Conservation (phyloP, 768 basidiomycete species). For the Leucogyrophana mollusca region DNA sequence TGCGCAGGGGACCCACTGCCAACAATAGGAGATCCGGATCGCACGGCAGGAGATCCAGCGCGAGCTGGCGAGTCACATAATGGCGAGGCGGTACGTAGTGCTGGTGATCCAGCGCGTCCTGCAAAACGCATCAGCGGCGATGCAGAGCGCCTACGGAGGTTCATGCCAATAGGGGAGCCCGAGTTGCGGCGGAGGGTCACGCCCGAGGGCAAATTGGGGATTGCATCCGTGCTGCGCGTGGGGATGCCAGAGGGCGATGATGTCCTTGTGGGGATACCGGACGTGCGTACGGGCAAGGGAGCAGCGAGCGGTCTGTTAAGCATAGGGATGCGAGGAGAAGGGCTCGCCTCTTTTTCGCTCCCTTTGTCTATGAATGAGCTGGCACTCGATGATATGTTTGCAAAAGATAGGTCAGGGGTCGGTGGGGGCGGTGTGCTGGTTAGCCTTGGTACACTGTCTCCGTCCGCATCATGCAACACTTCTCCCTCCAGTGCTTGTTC, state of each 20-base stretch:
- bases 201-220: slow-evolving; percentile 12
- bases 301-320: slow-evolving; percentile 6
- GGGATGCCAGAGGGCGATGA: background rate
- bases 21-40: background rate
- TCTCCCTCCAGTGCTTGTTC: slow-evolving; percentile 17
- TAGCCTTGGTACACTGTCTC: slow-evolving; percentile 17
- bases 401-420: slow-evolving; percentile 18
- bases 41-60: slow-evolving; percentile 22
- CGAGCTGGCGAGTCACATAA: slow-evolving; percentile 16
- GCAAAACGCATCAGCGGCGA: slow-evolving; percentile 17
- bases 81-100: slow-evolving; percentile 6
- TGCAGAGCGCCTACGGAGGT: slow-evolving; percentile 19
- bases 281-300: background rate
- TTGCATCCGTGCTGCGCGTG: slow-evolving; percentile 1
- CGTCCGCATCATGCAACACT: background rate
- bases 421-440: slow-evolving; percentile 27
- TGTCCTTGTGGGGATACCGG: slow-evolving; percentile 1
- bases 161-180: slow-evolving; percentile 16
- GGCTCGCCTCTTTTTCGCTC: slow-evolving; percentile 6
- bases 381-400: slow-evolving; percentile 11
- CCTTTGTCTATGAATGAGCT: slow-evolving; percentile 14
- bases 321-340: slow-evolving; percentile 1
- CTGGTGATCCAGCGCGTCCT: slow-evolving; percentile 15
- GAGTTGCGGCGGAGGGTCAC: slow-evolving; percentile 11
- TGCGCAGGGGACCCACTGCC: slow-evolving; percentile 10